These are phyloP conservation scores for Arthrobotrys sinensis DNA, from an alignment of 2,329 filamentous ascomycete genomes.

Conservation along the genomic window DNA sequence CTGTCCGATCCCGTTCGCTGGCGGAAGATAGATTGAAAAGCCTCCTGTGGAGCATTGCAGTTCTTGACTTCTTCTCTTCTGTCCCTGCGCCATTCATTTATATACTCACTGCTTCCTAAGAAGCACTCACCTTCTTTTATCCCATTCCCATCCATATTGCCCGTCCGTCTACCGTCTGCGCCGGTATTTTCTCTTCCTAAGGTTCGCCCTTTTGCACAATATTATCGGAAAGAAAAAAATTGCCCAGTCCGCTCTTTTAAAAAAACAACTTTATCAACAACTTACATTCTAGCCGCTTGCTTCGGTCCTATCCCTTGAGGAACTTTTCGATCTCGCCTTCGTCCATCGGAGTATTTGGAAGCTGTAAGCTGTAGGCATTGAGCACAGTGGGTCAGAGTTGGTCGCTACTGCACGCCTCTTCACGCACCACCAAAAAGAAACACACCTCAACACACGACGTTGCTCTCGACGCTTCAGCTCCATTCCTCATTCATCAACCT, in stretches of 20 bases:
- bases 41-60: constrained; percentile 49
- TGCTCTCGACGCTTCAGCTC: constrained; percentile 19
- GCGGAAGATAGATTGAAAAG: constrained; percentile 49
- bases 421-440: constrained; percentile 30
- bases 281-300: constrained; percentile 35
- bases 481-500: constrained; percentile 15
- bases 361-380: constrained; percentile 21
- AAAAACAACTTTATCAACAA: constrained; percentile 4
- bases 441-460: constrained; percentile 30
- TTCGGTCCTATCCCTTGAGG: constrained; percentile 24
- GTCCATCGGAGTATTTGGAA: constrained; percentile 37
- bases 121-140: constrained; percentile 55
- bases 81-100: constrained; percentile 54
- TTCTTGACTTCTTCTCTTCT: constrained; percentile 33
- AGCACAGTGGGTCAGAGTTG: constrained; percentile 9
- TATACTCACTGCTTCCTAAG: constrained; percentile 52
- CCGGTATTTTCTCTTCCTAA: constrained; percentile 47
- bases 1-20: constrained; percentile 52
- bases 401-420: constrained; percentile 22
- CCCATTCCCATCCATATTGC: constrained; percentile 15
- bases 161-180: constrained; percentile 49
- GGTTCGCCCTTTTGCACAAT: constrained; percentile 18
- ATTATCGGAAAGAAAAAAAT: constrained; percentile 41
- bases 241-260: constrained; percentile 53
- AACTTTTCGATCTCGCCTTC: constrained; percentile 39